phyloP scores from a whole-genome alignment of 805 yeast genomes.

The Spathaspora arborariae region DNA sequence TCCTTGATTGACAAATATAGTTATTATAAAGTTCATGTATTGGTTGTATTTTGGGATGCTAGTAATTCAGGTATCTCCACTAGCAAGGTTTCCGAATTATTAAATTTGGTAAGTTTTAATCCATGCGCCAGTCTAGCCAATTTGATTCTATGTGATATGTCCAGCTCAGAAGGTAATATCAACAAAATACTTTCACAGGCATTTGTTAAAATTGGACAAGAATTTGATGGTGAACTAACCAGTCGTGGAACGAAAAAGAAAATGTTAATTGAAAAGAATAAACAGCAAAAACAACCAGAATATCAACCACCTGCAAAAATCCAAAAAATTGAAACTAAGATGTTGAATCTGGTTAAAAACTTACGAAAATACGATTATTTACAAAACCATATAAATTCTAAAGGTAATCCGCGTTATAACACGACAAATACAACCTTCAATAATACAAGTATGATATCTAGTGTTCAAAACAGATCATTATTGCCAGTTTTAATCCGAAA shows the following conservation, averaged over 20 bases:
- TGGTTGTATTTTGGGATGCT: constrained; percentile 43
- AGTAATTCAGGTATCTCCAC: constrained; percentile 13
- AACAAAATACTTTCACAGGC: constrained; percentile 21
- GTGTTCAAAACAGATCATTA: constrained; percentile 6
- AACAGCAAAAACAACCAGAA: constrained; percentile 5
- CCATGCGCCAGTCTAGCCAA: constrained; percentile 14
- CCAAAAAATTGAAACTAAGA: constrained; percentile 18
- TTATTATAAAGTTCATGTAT: constrained; percentile 34
- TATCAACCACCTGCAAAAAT: not conserved
- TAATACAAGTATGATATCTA: constrained; percentile 1
- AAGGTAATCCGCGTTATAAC: not conserved
- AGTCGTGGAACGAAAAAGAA: constrained; percentile 24
- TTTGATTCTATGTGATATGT: constrained; percentile 33
- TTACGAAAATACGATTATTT: constrained; percentile 30
- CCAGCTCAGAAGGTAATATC: constrained; percentile 20
- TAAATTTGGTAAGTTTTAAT: constrained; percentile 13
- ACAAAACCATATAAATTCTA: constrained; percentile 21
- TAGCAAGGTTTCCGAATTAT: constrained; percentile 13
- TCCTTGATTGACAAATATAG: constrained; percentile 32
- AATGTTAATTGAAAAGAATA: constrained; percentile 5
- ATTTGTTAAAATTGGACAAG: constrained; percentile 16
- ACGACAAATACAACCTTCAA: not conserved
- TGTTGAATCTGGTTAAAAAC: constrained; percentile 25
- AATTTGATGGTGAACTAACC: constrained; percentile 27
- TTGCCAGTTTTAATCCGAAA: constrained; percentile 3